Evolutionary conservation across 2,329 filamentous ascomycete species (phyloP), one percentile per base, ranked within the genome.

Genomic region (Fusarium tjaetaba): DNA sequence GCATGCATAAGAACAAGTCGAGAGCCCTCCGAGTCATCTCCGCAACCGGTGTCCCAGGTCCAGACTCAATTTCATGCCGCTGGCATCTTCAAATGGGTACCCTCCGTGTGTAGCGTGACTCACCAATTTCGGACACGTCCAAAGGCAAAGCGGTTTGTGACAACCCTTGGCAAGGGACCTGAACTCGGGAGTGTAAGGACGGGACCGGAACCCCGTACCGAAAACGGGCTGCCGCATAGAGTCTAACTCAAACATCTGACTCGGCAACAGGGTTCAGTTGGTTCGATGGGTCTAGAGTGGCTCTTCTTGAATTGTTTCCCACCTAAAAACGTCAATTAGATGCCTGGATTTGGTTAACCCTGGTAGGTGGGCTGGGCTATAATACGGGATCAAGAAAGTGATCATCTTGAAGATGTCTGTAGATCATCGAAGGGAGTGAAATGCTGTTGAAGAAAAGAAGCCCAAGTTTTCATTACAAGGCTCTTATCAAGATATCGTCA

Each of bases 251-350:
- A 63, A 68, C 55, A 74, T 66, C 71, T 77, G 75, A 74, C 74
- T 77, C 63, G 72, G 73, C 74, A 74, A 77, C 74, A 78, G 68
- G 76, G 76, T 77, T 77, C 70, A 68, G 71, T 77, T 77, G 71
- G 70, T 43, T 68, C n/a, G 58, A 56, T 59, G 71, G 68, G 71
- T 48, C 52, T 52, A 55, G 34, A 55, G 65, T 69, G 58, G 65
- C 65, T 52, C 45, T 70, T 77, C 64, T 75, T 56, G 69, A 76
- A 75, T 60, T 48, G 63, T 49, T 70, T 43, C 59, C 70, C 72
- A 75, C 70, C 63, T 57, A 66, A 73, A 73, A 66, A 53, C 65
- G 70, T 71, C 73, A 69, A 74, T 52, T 61, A 61, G 56, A 58
- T 64, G 66, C 57, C 68, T 61, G 45, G 61, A 78, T 76, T 72